Conservation (phyloP, 148 eudicot species). For the Chenopodium album region DNA sequence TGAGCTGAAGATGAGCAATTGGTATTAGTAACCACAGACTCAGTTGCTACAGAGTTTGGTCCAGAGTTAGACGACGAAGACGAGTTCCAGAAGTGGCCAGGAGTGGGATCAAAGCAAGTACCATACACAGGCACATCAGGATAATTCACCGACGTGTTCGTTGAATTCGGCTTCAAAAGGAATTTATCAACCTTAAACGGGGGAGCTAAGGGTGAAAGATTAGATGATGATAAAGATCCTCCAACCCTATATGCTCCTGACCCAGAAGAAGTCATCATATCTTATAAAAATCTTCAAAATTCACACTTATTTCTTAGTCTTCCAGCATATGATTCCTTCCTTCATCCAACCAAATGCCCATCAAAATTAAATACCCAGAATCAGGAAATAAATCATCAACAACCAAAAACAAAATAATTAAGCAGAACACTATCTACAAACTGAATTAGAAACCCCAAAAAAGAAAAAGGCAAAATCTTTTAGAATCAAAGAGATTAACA, state of each 20-base stretch:
- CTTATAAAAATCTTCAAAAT: conserved; percentile 17
- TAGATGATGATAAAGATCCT: conserved; percentile 54
- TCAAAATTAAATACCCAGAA: neutral
- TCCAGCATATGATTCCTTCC: conserved; percentile 19
- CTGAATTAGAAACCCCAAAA: neutral
- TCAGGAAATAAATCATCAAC: neutral
- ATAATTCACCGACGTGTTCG: conserved; percentile 40
- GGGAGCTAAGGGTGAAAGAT: conserved; percentile 82
- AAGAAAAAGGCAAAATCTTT: neutral
- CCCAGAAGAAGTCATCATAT: conserved; percentile 48
- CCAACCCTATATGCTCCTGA: conserved; percentile 52
- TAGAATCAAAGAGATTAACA: neutral
- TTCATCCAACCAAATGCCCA: conserved; percentile 20
- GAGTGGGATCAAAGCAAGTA: conserved; percentile 38
- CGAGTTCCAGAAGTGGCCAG: conserved; percentile 49
- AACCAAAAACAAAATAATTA: neutral
- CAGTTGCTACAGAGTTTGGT: conserved; percentile 37
- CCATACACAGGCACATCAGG: conserved; percentile 39
- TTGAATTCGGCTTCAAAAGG: conserved; percentile 45
- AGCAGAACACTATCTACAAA: neutral
- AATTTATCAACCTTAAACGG: conserved; percentile 76
- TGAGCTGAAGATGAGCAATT: conserved; percentile 31
- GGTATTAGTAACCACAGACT: conserved; percentile 33
- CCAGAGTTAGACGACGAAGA: conserved; percentile 39
- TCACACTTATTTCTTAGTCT: neutral